Evolutionary conservation across 2,329 filamentous ascomycete genomes (phyloP).

Genomic region (Byssochlamys sp.): DNA sequence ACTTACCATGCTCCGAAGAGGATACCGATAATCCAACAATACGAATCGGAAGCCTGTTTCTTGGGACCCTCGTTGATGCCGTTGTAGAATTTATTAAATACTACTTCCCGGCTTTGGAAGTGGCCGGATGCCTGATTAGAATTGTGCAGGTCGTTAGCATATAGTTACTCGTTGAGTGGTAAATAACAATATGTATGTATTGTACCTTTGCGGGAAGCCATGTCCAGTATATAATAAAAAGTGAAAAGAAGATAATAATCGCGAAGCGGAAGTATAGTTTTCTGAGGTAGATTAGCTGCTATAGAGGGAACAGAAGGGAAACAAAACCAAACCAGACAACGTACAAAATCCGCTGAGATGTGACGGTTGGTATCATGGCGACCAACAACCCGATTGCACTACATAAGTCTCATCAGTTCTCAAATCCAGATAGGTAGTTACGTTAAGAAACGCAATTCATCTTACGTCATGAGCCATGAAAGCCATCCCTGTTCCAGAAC

Average conservation of each 20-base stretch:
- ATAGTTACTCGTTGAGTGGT: no score
- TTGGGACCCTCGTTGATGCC: constrained; percentile 27
- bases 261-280: constrained; percentile 31
- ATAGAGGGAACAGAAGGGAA: not conserved
- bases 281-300: not conserved
- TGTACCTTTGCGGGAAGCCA: constrained; percentile 27
- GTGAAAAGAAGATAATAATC: constrained; percentile 26
- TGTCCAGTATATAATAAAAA: constrained; percentile 30
- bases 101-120: constrained; percentile 24
- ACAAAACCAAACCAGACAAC: not conserved
- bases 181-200: not conserved
- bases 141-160: not conserved
- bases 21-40: constrained; percentile 29
- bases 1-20: constrained; percentile 26
- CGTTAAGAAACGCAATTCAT: not conserved
- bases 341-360: constrained; percentile 22
- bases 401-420: not conserved
- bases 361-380: constrained; percentile 28
- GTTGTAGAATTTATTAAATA: constrained; percentile 30
- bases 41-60: constrained; percentile 27
- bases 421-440: not conserved
- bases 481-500: constrained; percentile 30
- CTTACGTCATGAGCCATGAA: constrained; percentile 24
- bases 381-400: constrained; percentile 25
- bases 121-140: constrained; percentile 15